Evolutionary conservation across 306 rosid species (phyloP).

Genomic region (Sicyos baderoa): DNA sequence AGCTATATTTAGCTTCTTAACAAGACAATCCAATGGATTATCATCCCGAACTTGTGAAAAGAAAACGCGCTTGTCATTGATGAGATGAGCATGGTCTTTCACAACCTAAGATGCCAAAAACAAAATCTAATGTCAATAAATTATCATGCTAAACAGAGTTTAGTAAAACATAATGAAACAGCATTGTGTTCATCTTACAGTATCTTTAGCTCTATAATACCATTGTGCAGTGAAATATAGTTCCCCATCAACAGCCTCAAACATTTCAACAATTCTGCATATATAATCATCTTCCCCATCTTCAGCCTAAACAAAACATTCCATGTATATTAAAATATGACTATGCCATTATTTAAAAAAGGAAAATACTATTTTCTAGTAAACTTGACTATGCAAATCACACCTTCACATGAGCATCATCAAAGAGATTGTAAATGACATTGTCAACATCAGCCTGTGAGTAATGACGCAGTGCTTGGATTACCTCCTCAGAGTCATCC

Average conservation of each 20-base stretch:
- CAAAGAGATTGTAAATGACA: conserved; percentile 34
- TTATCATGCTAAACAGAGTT: neutral
- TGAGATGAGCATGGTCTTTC: conserved; percentile 31
- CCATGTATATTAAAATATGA: neutral
- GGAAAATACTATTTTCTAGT: no score
- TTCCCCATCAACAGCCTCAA: conserved; percentile 46
- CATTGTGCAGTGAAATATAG: conserved; percentile 60
- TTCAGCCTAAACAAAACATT: conserved; percentile 39
- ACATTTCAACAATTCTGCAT: conserved; percentile 65
- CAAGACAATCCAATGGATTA: conserved; percentile 60
- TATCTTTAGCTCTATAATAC: conserved; percentile 69
- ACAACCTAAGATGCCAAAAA: conserved; percentile 34
- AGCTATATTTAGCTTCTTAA: conserved; percentile 32
- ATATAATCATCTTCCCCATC: conserved; percentile 35
- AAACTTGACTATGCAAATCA: conserved; percentile 12
- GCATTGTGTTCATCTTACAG: conserved; percentile 38
- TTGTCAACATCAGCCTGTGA: conserved; percentile 41
- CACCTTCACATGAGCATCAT: conserved; percentile 69
- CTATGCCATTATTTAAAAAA: neutral
- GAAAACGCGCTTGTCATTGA: conserved; percentile 57
- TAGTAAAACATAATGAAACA: neutral
- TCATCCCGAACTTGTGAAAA: conserved; percentile 60
- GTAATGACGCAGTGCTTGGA: conserved; percentile 42
- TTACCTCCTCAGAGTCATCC: conserved; percentile 30
- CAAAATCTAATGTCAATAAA: neutral